Evolutionary conservation across 2,329 filamentous ascomycete genomes (phyloP).

Genomic region (Exserohilum turcica): DNA sequence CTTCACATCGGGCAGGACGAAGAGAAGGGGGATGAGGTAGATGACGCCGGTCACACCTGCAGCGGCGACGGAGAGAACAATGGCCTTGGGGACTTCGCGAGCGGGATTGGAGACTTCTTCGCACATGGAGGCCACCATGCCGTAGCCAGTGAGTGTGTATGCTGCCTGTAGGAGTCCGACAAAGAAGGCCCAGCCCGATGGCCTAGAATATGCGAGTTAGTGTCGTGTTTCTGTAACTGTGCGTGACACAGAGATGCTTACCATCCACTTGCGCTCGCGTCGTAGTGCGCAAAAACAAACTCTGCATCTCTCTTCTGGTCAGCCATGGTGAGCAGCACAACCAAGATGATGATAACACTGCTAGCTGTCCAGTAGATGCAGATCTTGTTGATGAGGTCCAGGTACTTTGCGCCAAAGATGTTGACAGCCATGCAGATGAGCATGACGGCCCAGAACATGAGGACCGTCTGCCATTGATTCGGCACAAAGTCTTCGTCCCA

Average conservation of each 20-base stretch:
- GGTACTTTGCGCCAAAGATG: slow-evolving; percentile 64
- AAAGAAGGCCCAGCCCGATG: slow-evolving; percentile 73
- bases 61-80: slow-evolving; percentile 70
- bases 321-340: slow-evolving; percentile 66
- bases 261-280: slow-evolving; percentile 69
- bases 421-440: slow-evolving; percentile 67
- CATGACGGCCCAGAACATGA: slow-evolving; percentile 76
- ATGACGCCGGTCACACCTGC: slow-evolving; percentile 68
- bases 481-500: slow-evolving; percentile 72
- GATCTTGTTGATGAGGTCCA: slow-evolving; percentile 73
- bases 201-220: slow-evolving; percentile 47
- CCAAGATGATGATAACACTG: slow-evolving; percentile 70
- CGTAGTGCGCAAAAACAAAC: slow-evolving; percentile 72
- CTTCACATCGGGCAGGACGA: slow-evolving; percentile 72
- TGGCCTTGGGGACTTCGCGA: slow-evolving; percentile 72
- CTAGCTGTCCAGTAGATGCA: slow-evolving; percentile 74
- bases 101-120: slow-evolving; percentile 73
- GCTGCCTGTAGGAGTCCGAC: slow-evolving; percentile 70
- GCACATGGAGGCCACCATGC: slow-evolving; percentile 74
- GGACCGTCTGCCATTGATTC: slow-evolving; percentile 70
- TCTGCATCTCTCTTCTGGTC: slow-evolving; percentile 62
- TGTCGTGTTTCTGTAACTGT: not conserved
- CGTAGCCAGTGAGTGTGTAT: slow-evolving; percentile 68
- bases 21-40: slow-evolving; percentile 75
- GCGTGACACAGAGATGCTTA: slow-evolving; percentile 32